Base-by-base conservation (phyloP, 345 rosid species). In the Gossypium rotundifolium region DNA sequence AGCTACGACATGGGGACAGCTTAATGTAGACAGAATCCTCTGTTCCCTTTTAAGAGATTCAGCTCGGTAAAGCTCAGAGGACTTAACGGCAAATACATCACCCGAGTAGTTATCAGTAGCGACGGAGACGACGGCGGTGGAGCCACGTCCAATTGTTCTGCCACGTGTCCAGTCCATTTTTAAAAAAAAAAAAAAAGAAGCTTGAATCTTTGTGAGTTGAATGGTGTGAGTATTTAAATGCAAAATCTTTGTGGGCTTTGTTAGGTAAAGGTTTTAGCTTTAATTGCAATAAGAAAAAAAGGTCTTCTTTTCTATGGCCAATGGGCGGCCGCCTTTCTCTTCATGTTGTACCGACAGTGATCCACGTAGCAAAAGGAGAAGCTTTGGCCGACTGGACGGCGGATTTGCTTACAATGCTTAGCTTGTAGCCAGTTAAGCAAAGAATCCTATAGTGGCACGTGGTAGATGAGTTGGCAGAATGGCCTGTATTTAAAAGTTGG, bases 81-180 rank as follows among this genome's bases (percentile, higher is more conserved):
- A 86, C 79, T 87, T 89, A 27, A 86, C 90, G 1, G 94, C 91
- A 16, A 87, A 82, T n/a, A 77, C 67, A 16, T 80, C 67, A 16
- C 83, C 80, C 52, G 89, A 79, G 9, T 7, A 44, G 60, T 25
- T 55, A 22, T 38, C 74, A 0, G 42, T 75, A 9, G 89, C 88
- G 27, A 82, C 9, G 1, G 83, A 86, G 69, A 89, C 94, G 62
- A 84, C 67, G 76, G 91, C 87, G 0, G 78, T 70, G n/a, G 91
- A 85, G 71, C 94, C 91, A 3, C 71, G 87, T 73, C 91, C 94
- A 51, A 89, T 60, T 65, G 57, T 78, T 42, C 18, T 75, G 16
- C 91, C 89, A 58, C 94, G 65, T 23, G 79, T 86, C 94, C 94
- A 89, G 25, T 75, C 67, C 94, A 89, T 87, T 59, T 69, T 33